Percentiles rank a stretch among this genome's conserved stretches.
Conservation (phyloP, 164 flowering plant genomes). For the Taxillus chinensis region DNA sequence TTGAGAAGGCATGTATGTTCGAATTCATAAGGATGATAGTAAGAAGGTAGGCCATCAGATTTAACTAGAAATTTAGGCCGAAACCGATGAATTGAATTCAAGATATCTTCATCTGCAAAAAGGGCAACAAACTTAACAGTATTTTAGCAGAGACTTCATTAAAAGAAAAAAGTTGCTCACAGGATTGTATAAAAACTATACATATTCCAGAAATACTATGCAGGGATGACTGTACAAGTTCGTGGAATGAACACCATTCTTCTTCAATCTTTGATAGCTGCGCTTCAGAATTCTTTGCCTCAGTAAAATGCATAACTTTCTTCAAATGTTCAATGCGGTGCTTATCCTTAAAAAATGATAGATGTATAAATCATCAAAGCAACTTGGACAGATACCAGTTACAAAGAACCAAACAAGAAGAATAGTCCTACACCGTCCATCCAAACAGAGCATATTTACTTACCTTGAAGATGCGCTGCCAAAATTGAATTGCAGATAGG, state of each 20-base stretch:
- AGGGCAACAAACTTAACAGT: constrained; percentile 1
- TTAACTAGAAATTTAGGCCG: constrained; percentile 57
- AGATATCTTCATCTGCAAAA: constrained; percentile 71
- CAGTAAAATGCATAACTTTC: constrained; percentile 27
- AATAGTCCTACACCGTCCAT: neutral
- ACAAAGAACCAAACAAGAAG: neutral
- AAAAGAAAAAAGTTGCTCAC: neutral
- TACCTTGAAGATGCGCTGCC: constrained; percentile 88
- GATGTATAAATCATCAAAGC: neutral
- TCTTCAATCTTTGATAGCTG: constrained; percentile 51
- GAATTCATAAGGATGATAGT: constrained; percentile 63
- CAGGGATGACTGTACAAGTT: constrained; percentile 69
- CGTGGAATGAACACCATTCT: constrained; percentile 83
- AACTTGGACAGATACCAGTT: neutral
- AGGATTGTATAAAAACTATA: constrained; percentile 21
- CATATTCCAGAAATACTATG: constrained; percentile 65
- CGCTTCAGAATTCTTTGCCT: constrained; percentile 16
- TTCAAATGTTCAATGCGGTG: constrained; percentile 55
- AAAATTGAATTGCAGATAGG: constrained; percentile 76
- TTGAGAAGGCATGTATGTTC: constrained; percentile 55
- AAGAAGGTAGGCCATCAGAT: constrained; percentile 41
- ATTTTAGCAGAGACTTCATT: neutral
- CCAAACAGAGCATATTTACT: constrained; percentile 1
- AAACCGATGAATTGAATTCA: constrained; percentile 60
- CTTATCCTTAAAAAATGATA: constrained; percentile 59